A percentile compares a stretch with the other conserved stretches of the same genome.
These are phyloP conservation scores for Thalassia testudinum DNA, from an alignment of 116 monocot species.

Conservation along the genomic window DNA sequence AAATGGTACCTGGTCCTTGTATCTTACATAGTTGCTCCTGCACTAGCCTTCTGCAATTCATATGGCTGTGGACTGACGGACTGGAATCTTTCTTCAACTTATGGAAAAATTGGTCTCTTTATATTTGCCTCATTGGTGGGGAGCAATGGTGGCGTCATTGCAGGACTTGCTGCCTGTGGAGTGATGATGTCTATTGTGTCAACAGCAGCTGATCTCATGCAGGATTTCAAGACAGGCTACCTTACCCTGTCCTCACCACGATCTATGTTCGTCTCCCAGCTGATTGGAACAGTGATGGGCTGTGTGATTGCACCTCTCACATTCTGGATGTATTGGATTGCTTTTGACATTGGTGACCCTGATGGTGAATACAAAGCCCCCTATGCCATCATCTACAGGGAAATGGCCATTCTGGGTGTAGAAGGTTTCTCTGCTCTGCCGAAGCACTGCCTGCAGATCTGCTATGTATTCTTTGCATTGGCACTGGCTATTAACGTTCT, in stretches of 20 bases:
- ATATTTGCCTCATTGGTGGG: slow-evolving; percentile 59
- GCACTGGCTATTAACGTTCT: slow-evolving; percentile 45
- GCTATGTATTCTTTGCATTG: slow-evolving; percentile 37
- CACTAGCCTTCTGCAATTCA: slow-evolving; percentile 84
- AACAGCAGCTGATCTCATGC: slow-evolving; percentile 73
- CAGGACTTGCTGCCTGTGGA: slow-evolving; percentile 74
- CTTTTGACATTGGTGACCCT: slow-evolving; percentile 60
- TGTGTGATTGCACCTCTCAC: slow-evolving; percentile 70
- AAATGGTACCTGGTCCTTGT: slow-evolving; percentile 54
- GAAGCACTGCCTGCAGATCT: slow-evolving; percentile 58
- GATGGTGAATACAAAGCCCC: slow-evolving; percentile 76
- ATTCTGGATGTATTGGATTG: slow-evolving; percentile 81
- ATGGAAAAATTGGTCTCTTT: slow-evolving; percentile 85
- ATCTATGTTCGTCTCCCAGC: slow-evolving; percentile 76
- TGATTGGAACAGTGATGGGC: slow-evolving; percentile 62
- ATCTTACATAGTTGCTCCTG: slow-evolving; percentile 55
- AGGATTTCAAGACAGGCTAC: slow-evolving; percentile 86
- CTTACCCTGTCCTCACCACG: slow-evolving; percentile 58
- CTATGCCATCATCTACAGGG: slow-evolving; percentile 66
- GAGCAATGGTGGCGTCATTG: slow-evolving; percentile 68
- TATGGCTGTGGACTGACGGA: slow-evolving; percentile 81
- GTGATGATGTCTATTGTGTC: slow-evolving; percentile 90
- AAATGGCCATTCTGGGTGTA: slow-evolving; percentile 81
- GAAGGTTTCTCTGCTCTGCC: slow-evolving; percentile 81
- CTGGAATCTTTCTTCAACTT: slow-evolving; percentile 71